Conservation (phyloP, 805 yeast species). For the Candida pini region DNA sequence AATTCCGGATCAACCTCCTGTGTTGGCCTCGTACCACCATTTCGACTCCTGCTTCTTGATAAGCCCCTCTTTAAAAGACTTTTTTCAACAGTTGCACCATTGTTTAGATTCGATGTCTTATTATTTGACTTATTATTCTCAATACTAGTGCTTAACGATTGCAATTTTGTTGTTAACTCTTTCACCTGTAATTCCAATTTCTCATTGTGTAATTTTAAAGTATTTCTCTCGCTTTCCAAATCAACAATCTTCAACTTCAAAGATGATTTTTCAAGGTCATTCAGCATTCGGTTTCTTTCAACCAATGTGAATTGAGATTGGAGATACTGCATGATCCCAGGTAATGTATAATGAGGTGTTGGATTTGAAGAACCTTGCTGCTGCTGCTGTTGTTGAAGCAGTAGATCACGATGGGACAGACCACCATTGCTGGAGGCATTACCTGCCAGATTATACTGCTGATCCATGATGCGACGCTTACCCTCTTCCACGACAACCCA, state of each 20-base stretch:
- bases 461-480: too few relatives aligned
- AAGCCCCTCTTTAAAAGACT: constrained; percentile 7
- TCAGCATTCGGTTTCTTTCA: constrained; percentile 40
- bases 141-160: background rate
- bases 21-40: constrained; percentile 1
- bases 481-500: too few relatives aligned
- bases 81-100: background rate
- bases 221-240: constrained; percentile 47
- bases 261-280: constrained; percentile 45
- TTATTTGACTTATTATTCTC: constrained; percentile 2
- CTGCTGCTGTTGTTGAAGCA: constrained; percentile 2
- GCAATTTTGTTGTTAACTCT: constrained; percentile 31
- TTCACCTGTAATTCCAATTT: constrained; percentile 34
- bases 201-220: constrained; percentile 36
- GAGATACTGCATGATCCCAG: constrained; percentile 54
- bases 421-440: too few relatives aligned
- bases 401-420: too few relatives aligned
- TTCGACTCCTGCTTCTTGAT: constrained; percentile 10
- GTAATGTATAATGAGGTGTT: constrained; percentile 35
- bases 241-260: constrained; percentile 47
- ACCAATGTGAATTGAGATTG: constrained; percentile 52
- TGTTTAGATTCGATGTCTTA: background rate
- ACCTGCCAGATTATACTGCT: too few relatives aligned
- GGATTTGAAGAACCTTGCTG: constrained; percentile 7
- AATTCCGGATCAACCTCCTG: background rate